phyloP scores from a whole-genome alignment of 495 filamentous ascomycete genomes.

The Daldinia bambusicola region DNA sequence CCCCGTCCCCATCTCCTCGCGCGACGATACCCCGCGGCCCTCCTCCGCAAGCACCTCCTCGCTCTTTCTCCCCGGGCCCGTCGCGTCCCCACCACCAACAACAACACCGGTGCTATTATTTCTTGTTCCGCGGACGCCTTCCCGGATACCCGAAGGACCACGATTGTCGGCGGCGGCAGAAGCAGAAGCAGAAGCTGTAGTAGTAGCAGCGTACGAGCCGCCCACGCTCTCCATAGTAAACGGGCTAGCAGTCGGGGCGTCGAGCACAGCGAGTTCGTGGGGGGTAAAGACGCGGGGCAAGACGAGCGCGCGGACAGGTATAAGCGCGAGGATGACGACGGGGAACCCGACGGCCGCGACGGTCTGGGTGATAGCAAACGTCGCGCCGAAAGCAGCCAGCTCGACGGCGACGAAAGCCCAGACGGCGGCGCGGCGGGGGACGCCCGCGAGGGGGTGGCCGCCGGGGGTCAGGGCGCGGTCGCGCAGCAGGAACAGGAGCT shows the following conservation, averaged over 20 bases:
- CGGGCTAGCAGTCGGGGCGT: slow-evolving; percentile 81
- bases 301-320: slow-evolving; percentile 80
- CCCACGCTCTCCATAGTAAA: slow-evolving; percentile 90
- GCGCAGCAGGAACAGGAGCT: slow-evolving; percentile 77
- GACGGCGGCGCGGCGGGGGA: slow-evolving; percentile 69
- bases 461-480: slow-evolving; percentile 72
- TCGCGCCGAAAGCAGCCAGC: slow-evolving; percentile 81
- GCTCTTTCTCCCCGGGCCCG: slow-evolving; percentile 34
- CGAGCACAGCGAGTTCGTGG: slow-evolving; percentile 76
- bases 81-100: background rate
- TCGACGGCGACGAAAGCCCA: slow-evolving; percentile 84
- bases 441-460: slow-evolving; percentile 71
- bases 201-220: slow-evolving; percentile 66
- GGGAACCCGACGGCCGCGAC: slow-evolving; percentile 95
- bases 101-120: background rate
- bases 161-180: background rate
- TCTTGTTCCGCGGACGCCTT: slow-evolving; percentile 7
- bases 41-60: slow-evolving; percentile 52
- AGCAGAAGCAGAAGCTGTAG: background rate
- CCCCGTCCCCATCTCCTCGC: slow-evolving; percentile 7
- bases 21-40: slow-evolving; percentile 29
- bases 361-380: slow-evolving; percentile 95
- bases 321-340: slow-evolving; percentile 80
- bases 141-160: slow-evolving; percentile 3
- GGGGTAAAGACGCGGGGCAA: slow-evolving; percentile 74